Percentiles rank a stretch among this genome's conserved stretches.
phyloP scores from a whole-genome alignment of 2,329 filamentous ascomycete species.

The Ophiostoma pallidulum region DNA sequence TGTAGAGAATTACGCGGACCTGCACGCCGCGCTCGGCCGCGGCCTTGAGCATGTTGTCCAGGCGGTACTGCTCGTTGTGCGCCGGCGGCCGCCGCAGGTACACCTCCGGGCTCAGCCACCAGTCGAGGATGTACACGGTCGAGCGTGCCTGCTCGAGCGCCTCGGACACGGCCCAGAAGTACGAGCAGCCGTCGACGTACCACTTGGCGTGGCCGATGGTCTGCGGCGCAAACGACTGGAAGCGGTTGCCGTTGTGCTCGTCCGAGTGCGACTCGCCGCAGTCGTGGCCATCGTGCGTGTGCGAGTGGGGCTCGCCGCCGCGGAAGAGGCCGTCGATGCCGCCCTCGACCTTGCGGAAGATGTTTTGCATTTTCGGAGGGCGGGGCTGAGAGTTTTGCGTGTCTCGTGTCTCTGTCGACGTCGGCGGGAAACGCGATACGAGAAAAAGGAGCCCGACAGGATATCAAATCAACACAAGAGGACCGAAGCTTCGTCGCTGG shows the following conservation, averaged over 20 bases:
- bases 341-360: constrained; percentile 37
- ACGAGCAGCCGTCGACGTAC: constrained; percentile 76
- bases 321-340: constrained; percentile 30
- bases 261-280: constrained; percentile 34
- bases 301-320: constrained; percentile 34
- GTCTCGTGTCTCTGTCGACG: too few relatives aligned
- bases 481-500: too few relatives aligned
- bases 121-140: constrained; percentile 77
- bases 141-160: constrained; percentile 63
- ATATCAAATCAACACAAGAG: too few relatives aligned
- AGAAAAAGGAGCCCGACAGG: too few relatives aligned
- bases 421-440: too few relatives aligned
- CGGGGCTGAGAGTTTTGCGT: too few relatives aligned
- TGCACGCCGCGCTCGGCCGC: constrained; percentile 78
- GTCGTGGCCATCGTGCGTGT: constrained; percentile 34
- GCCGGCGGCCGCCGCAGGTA: constrained; percentile 77
- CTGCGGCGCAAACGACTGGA: constrained; percentile 62
- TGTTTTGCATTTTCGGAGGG: constrained; percentile 31
- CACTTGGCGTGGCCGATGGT: constrained; percentile 71
- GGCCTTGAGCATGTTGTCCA: constrained; percentile 73
- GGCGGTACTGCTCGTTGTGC: constrained; percentile 70
- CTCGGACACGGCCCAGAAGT: constrained; percentile 76
- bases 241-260: constrained; percentile 42
- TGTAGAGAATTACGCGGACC: constrained; percentile 83
- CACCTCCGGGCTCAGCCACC: constrained; percentile 84